Percentiles rank a stretch among this genome's conserved stretches.
Conservation (phyloP, 805 yeast genomes). For the Monosporozyma siamensis region DNA sequence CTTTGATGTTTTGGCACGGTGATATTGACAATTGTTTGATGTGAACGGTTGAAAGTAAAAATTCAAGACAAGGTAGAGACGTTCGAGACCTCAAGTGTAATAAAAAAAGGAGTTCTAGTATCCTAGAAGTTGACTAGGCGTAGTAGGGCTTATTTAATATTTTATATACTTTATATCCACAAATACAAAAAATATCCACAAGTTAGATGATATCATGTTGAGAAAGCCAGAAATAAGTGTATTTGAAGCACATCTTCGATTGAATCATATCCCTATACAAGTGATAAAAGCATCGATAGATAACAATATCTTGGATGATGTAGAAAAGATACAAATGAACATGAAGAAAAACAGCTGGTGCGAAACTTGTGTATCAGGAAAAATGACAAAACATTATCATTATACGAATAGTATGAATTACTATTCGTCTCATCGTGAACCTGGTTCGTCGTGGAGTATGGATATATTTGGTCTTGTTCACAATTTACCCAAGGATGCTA, state of each 20-base stretch:
- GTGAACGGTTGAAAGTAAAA: too few species aligned
- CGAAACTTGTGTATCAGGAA: conserved; percentile 2
- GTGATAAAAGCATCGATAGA: conserved; percentile 1
- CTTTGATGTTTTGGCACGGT: too few species aligned
- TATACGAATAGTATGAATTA: conserved; percentile 5
- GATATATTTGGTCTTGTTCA: conserved; percentile 6
- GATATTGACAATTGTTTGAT: too few species aligned
- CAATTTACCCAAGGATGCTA: background rate
- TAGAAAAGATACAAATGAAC: background rate
- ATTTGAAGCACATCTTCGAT: conserved; percentile 3
- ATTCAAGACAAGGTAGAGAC: too few species aligned
- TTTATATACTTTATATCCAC: too few species aligned
- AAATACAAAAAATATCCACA: too few species aligned
- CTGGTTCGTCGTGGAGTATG: conserved; percentile 8
- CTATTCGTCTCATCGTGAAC: background rate
- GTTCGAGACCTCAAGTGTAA: too few species aligned
- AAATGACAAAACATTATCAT: conserved; percentile 4
- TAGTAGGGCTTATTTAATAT: too few species aligned
- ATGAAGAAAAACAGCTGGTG: conserved; percentile 1
- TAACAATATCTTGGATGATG: background rate
- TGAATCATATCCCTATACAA: background rate
- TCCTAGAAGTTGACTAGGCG: too few species aligned
- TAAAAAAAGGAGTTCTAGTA: too few species aligned
- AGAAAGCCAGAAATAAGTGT: background rate
- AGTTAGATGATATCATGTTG: too few species aligned